These are phyloP conservation scores for Ustilago trichophora DNA, from an alignment of 1,284 basidiomycete species.

Conservation along the genomic window DNA sequence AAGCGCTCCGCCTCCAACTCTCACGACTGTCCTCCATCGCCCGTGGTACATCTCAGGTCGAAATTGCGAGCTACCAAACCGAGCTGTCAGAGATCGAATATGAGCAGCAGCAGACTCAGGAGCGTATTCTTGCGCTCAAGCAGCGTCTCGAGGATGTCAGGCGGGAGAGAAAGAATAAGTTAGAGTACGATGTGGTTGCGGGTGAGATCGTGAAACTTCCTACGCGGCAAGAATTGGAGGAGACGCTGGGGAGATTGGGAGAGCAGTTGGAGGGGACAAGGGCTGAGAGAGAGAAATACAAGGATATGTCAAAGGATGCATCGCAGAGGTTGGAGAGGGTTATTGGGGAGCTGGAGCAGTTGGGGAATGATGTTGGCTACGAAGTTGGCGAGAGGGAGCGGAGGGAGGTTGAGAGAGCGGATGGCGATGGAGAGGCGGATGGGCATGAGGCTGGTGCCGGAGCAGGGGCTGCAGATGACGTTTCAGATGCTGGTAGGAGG, in stretches of 20 bases:
- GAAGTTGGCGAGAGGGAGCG: slow-evolving; percentile 54
- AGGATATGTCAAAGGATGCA: slow-evolving; percentile 14
- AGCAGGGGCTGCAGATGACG: slow-evolving; percentile 3
- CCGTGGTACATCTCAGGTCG: slow-evolving; percentile 16
- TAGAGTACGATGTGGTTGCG: slow-evolving; percentile 55
- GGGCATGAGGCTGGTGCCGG: background rate
- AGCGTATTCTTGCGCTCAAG: slow-evolving; percentile 43
- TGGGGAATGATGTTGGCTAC: slow-evolving; percentile 41
- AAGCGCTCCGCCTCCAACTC: slow-evolving; percentile 20
- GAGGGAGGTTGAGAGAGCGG: slow-evolving; percentile 44
- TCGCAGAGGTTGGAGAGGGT: slow-evolving; percentile 20
- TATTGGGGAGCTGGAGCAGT: slow-evolving; percentile 5
- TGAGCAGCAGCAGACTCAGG: slow-evolving; percentile 29
- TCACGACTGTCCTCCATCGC: slow-evolving; percentile 25
- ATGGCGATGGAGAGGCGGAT: slow-evolving; percentile 39
- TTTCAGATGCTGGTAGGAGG: background rate
- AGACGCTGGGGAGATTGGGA: slow-evolving; percentile 19
- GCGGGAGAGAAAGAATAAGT: slow-evolving; percentile 52
- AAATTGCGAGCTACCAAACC: slow-evolving; percentile 18
- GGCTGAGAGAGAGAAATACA: slow-evolving; percentile 39
- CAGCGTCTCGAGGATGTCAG: slow-evolving; percentile 37
- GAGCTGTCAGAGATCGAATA: slow-evolving; percentile 27
- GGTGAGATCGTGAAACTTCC: slow-evolving; percentile 46
- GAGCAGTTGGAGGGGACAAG: slow-evolving; percentile 22
- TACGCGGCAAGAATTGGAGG: slow-evolving; percentile 42